Conservation (phyloP, 192 early-diverging fungal genomes). For the Coemansia sp. region DNA sequence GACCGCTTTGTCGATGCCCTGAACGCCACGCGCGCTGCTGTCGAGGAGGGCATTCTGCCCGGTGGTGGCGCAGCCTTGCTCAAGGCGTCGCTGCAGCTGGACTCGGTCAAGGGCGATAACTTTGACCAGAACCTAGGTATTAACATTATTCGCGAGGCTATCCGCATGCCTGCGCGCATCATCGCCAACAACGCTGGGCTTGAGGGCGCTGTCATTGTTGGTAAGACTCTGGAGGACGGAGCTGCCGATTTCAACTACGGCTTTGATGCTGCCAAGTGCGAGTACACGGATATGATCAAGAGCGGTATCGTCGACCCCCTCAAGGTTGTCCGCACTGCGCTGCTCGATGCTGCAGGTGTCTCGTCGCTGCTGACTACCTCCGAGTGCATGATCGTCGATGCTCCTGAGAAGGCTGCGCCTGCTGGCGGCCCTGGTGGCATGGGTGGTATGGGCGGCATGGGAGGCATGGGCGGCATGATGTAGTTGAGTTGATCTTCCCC, state of each 20-base stretch:
- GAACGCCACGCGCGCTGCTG: conserved; percentile 97
- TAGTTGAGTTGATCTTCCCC: conserved; percentile 10
- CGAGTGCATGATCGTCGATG: conserved; percentile 98
- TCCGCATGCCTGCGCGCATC: conserved; percentile 88
- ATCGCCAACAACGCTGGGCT: conserved; percentile 98
- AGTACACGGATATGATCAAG: conserved; percentile 97
- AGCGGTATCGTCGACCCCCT: conserved; percentile 97
- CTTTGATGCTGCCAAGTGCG: conserved; percentile 89
- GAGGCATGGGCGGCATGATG: conserved; percentile 62
- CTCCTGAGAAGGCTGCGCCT: conserved; percentile 71
- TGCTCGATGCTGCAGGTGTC: conserved; percentile 96
- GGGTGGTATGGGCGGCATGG: conserved; percentile 73
- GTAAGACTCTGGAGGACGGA: conserved; percentile 86
- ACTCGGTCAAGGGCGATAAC: conserved; percentile 83
- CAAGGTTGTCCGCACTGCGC: conserved; percentile 98
- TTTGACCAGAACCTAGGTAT: conserved; percentile 99
- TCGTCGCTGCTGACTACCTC: conserved; percentile 97
- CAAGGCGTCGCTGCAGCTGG: conserved; percentile 87
- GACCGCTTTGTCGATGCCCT: conserved; percentile 98
- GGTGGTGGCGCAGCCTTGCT: conserved; percentile 97
- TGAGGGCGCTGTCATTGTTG: conserved; percentile 95
- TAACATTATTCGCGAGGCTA: conserved; percentile 93
- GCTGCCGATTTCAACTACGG: conserved; percentile 85
- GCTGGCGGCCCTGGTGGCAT: conserved; percentile 63
- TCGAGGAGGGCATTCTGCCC: conserved; percentile 99